Percentiles rank a stretch among this genome's conserved stretches.
phyloP scores from a whole-genome alignment of 345 rosid species.

The Jatropha curcas region DNA sequence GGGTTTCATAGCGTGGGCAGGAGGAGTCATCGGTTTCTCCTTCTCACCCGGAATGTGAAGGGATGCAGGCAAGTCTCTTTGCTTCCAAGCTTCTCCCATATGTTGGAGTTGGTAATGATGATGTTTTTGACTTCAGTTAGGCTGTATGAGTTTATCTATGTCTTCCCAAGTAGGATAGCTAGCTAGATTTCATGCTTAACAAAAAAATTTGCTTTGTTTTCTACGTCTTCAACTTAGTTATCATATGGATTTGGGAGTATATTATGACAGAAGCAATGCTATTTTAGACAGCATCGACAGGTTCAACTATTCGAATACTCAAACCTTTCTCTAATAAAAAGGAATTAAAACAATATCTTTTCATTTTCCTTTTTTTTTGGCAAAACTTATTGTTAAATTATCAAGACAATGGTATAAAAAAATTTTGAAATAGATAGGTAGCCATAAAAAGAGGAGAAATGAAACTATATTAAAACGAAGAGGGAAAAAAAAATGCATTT shows the following conservation, averaged over 20 bases:
- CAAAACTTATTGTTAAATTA: too few species aligned
- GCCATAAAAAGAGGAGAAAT: too few species aligned
- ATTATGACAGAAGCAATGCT: background rate
- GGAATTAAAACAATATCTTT: too few species aligned
- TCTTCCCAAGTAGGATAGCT: background rate
- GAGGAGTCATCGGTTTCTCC: background rate
- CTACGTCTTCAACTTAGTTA: conserved; percentile 27
- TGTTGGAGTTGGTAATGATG: background rate
- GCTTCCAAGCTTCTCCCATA: conserved; percentile 24
- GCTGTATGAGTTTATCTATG: background rate
- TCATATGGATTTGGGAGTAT: background rate
- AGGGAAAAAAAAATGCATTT: too few species aligned
- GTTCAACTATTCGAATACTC: too few species aligned
- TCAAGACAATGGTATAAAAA: too few species aligned
- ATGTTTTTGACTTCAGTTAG: background rate
- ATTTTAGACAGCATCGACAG: background rate
- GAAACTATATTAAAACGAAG: too few species aligned
- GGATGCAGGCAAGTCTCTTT: background rate
- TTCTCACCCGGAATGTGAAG: background rate
- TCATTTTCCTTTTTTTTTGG: too few species aligned
- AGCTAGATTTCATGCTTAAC: conserved; percentile 12
- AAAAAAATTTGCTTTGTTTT: conserved; percentile 34
- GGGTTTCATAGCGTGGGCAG: conserved; percentile 10
- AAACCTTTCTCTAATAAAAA: too few species aligned
- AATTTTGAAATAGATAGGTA: too few species aligned